These are phyloP conservation scores for Pseudogymnoascus sp. DNA, from an alignment of 2,329 filamentous ascomycete species.

Conservation along the genomic window DNA sequence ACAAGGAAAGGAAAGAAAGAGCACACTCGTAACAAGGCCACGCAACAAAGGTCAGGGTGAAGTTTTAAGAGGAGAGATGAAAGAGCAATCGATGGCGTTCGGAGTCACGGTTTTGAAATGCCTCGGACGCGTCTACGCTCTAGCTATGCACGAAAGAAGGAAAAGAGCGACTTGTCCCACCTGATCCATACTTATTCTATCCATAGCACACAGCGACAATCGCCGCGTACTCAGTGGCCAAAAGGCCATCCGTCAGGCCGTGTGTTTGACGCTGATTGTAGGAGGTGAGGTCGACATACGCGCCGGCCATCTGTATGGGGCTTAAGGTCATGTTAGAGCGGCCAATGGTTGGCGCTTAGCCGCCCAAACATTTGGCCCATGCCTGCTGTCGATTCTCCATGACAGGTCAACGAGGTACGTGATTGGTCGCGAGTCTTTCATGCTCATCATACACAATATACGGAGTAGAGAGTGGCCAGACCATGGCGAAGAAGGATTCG, in stretches of 20 bases:
- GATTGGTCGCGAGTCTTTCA: not conserved
- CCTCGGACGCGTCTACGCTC: not conserved
- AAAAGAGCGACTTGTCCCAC: not conserved
- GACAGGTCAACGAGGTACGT: not conserved
- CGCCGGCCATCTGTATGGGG: slow-evolving; percentile 6
- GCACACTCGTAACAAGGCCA: slow-evolving; percentile 7
- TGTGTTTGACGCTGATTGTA: slow-evolving; percentile 6
- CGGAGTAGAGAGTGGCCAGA: not conserved
- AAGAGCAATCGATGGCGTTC: slow-evolving; percentile 6
- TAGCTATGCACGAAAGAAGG: not conserved
- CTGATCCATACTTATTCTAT: slow-evolving; percentile 7
- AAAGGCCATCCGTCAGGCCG: not conserved
- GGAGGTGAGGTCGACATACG: slow-evolving; percentile 6
- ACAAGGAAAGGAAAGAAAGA: slow-evolving; percentile 6
- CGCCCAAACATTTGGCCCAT: slow-evolving; percentile 5
- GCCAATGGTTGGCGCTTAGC: slow-evolving; percentile 6
- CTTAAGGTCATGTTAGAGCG: not conserved
- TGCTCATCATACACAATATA: not conserved
- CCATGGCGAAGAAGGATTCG: not conserved
- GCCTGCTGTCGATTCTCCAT: slow-evolving; percentile 3
- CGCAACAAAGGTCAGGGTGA: not conserved
- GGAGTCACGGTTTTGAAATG: not conserved
- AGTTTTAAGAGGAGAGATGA: slow-evolving; percentile 3
- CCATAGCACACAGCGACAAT: slow-evolving; percentile 6
- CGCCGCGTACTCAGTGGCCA: slow-evolving; percentile 1